These are phyloP conservation scores for Cyberlindnera samutprakarnensis DNA, from an alignment of 805 yeast genomes.

Conservation along the genomic window DNA sequence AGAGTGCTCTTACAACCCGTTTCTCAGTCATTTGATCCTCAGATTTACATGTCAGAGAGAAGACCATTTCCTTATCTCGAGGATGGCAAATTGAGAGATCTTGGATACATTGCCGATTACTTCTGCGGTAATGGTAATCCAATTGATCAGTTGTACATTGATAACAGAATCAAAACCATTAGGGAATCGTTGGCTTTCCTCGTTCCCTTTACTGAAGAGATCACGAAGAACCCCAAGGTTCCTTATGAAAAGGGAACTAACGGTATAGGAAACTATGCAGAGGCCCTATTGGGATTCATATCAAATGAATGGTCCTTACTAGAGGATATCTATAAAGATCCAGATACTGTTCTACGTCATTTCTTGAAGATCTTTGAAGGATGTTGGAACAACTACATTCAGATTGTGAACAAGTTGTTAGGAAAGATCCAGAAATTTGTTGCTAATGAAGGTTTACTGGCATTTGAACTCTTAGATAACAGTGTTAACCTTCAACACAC, in stretches of 20 bases:
- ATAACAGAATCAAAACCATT: conserved; percentile 35
- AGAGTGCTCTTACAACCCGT: conserved; percentile 32
- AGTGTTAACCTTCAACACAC: conserved; percentile 28
- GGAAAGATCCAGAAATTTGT: conserved; percentile 33
- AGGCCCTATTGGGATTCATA: conserved; percentile 41
- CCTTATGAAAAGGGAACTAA: conserved; percentile 57
- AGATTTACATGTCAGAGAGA: conserved; percentile 30
- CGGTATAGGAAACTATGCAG: conserved; percentile 48
- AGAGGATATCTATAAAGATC: conserved; percentile 33
- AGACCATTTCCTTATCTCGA: conserved; percentile 34
- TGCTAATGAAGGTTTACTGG: conserved; percentile 41
- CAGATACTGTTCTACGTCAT: conserved; percentile 21
- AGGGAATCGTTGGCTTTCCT: conserved; percentile 35
- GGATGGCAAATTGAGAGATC: conserved; percentile 28
- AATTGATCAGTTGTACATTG: conserved; percentile 28
- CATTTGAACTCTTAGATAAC: conserved; percentile 53
- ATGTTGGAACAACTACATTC: conserved; percentile 30
- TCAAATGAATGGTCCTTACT: conserved; percentile 43
- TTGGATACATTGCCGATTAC: conserved; percentile 37
- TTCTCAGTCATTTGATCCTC: conserved; percentile 39
- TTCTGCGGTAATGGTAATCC: conserved; percentile 30
- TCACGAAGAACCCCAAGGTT: conserved; percentile 28
- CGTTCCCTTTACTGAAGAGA: conserved; percentile 38
- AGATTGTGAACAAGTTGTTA: conserved; percentile 31
- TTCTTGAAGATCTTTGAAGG: conserved; percentile 28